Base-by-base conservation (phyloP, 768 basidiomycete species). In the Wakefieldia striispora region DNA sequence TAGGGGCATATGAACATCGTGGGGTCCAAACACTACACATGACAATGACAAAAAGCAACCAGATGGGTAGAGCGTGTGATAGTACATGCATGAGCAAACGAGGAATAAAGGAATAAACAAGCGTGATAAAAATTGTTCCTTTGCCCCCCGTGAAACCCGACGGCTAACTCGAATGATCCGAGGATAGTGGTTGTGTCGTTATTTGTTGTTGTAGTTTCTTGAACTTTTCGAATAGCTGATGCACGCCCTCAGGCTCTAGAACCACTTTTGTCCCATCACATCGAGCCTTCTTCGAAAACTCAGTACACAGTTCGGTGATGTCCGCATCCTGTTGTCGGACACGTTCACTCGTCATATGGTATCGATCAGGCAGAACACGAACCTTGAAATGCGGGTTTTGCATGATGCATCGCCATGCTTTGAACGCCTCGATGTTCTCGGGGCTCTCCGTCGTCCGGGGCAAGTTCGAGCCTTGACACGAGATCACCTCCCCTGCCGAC, bases 251-350 rank as follows among this genome's bases (percentile, higher is more conserved):
- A 6, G 75, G 74, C 52, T 80, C 87, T 41, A 92, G 68, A 17
- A 91, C 90, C 34, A 91, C 86, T 70, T 88, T 89, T 23, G 82
- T 82, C 33, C 91, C 91, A 52, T 91, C 90, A 60, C 91, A 93
- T 39, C 81, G 77, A 40, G 91, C 91, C 71, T 93, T 92, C 61
- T 68, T 78, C 40, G 88, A 79, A 62, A 93, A 90, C 67, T 91
- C 86, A 7, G 80, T 59, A 62, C 91, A 93, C 20, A 93, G 72
- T 41, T 86, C 78, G 57, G 86, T 88, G 49, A 92, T 82, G 60
- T 92, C 91, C 34, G 81, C 73, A 59, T 88, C 86, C 84, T 90
- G 49, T 45, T 24, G 21, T 37, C 21, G 17, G 45, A 48, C 26
- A 50, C 33, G 41, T 45, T 36, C 7, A 58, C 45, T 33, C 24